Base-by-base conservation (phyloP, 2,329 filamentous ascomycete genomes). In the Claviceps cyperi region DNA sequence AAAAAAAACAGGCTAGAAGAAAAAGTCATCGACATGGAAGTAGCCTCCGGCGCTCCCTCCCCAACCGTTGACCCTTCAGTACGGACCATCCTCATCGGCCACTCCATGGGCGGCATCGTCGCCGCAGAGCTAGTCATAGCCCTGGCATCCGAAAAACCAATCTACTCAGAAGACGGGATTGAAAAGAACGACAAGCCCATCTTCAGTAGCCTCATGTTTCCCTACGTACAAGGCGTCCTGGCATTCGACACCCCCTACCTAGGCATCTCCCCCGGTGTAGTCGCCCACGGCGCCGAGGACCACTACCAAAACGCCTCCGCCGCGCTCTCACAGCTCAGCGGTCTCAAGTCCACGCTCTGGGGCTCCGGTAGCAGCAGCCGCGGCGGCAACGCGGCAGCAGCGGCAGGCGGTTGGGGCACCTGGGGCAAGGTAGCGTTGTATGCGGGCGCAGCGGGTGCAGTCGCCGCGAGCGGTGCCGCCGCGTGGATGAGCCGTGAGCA, bases 241-340 rank as follows among this genome's bases (percentile, higher is more conserved):
- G 87, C 90, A 47, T 95, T 96, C 63, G 91, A 97, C 67, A 98
- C 92, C 1, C 92, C 92, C 1, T 98, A 86, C 64, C 76, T 92
- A 1, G 85, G 86, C 51, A 88, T 90, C 55, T 79, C 83, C 21
- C 86, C 86, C 0, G 84, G 85, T 24, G 84, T 92, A 1, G 82
- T 92, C n/a, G 86, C 86, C 4, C 84, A 91, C 63, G 81, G 83
- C 52, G 90, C 91, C 5, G 89, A 97, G 70, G 83, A 79, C 41
- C 88, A 95, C 59, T 91, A 91, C 68, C 84, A 65, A 54, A 65
- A 83, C 53, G 82, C 81, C 0, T 83, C 86, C 2, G 75, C 81
- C 1, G 84, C 87, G 4, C 77, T 92, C 48, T 70, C 79, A 6
- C 76, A 81, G 64, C 66, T 87, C 56, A 68, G 78, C 76, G 59